phyloP scores from a whole-genome alignment of 176 grass and related monocot genomes.

The Cenchrus fungigraminus region DNA sequence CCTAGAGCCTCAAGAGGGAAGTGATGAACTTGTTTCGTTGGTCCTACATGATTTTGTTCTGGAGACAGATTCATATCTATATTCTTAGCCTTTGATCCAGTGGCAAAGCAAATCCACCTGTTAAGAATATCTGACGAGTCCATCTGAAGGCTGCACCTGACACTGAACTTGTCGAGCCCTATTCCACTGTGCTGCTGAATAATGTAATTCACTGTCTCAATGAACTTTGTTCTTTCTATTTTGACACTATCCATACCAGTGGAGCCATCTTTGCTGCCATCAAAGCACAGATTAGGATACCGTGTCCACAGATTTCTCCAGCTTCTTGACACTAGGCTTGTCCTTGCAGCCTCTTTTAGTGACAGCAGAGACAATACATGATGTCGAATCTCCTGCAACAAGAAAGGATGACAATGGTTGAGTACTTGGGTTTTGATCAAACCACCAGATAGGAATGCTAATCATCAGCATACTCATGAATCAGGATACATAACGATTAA shows the following conservation, averaged over 20 bases:
- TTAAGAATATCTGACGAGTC: not conserved
- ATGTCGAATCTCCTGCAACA: not conserved
- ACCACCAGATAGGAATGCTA: not conserved
- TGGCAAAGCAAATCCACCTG: constrained; percentile 31
- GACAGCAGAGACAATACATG: constrained; percentile 6
- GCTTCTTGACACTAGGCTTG: constrained; percentile 17
- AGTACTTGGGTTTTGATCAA: constrained; percentile 5
- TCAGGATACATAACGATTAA: not conserved
- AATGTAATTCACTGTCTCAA: constrained; percentile 23
- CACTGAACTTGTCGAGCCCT: constrained; percentile 23
- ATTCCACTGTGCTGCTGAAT: constrained; percentile 18
- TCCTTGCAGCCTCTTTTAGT: constrained; percentile 23
- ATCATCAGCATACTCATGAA: not conserved
- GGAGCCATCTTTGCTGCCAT: not conserved
- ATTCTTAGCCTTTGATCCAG: constrained; percentile 4
- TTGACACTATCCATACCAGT: constrained; percentile 19
- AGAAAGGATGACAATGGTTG: not conserved
- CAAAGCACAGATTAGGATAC: constrained; percentile 29
- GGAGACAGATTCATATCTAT: constrained; percentile 19
- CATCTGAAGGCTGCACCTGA: not conserved
- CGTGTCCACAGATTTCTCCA: constrained; percentile 20
- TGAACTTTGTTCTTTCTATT: constrained; percentile 37
- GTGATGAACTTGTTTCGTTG: not conserved
- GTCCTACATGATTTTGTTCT: not conserved
- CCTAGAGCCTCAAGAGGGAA: constrained; percentile 29